Percentiles rank a stretch among this genome's conserved stretches.
These are phyloP conservation scores for Paramecium biaurelia DNA, from an alignment of 73 alveolate genomes.

Conservation along the genomic window DNA sequence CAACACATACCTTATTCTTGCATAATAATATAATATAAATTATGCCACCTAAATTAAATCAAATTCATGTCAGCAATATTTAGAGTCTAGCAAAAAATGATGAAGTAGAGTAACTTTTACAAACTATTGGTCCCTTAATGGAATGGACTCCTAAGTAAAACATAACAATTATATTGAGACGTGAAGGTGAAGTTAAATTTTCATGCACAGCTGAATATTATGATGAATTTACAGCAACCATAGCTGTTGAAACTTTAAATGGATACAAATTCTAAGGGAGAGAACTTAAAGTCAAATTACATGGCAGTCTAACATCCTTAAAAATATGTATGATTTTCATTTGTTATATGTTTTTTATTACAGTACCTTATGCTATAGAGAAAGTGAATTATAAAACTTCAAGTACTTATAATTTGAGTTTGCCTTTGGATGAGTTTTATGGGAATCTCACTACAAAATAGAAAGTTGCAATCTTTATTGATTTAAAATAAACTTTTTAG, in stretches of 20 bases:
- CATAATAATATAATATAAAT: neutral
- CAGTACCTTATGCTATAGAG: constrained; percentile 33
- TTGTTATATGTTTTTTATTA: neutral
- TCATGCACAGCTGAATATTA: constrained; percentile 30
- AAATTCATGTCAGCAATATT: constrained; percentile 29
- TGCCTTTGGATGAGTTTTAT: constrained; percentile 8
- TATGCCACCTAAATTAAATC: neutral
- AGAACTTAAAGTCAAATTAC: neutral
- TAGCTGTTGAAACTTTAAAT: neutral
- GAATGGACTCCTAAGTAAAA: neutral
- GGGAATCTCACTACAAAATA: neutral
- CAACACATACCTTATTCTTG: constrained; percentile 9
- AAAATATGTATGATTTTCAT: constrained; percentile 15
- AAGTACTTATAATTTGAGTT: neutral
- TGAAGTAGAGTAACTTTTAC: neutral
- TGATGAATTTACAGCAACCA: neutral
- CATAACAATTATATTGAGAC: neutral
- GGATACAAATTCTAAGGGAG: constrained; percentile 28
- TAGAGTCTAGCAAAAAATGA: constrained; percentile 3
- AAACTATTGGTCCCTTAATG: neutral
- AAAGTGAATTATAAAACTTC: constrained; percentile 45
- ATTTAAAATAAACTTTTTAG: neutral
- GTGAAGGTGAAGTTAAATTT: constrained; percentile 22
- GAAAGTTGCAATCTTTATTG: neutral
- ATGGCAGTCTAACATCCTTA: neutral